Conservation (phyloP, 768 basidiomycete genomes). For the Russula compacta region DNA sequence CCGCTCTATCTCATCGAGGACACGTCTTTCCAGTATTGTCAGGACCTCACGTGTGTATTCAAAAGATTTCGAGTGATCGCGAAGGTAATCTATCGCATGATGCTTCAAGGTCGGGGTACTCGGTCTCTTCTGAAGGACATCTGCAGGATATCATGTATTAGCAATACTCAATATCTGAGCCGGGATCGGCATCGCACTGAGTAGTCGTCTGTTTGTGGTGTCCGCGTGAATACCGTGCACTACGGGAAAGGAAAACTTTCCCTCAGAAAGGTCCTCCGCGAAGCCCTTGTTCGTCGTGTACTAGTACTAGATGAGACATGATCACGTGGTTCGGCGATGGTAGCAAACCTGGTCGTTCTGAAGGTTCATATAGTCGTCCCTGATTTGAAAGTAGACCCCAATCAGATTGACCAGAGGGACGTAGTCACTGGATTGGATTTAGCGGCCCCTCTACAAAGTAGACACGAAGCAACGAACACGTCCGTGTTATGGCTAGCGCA, state of each 20-base stretch:
- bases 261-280: slow-evolving; percentile 91
- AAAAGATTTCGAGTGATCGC: slow-evolving; percentile 65
- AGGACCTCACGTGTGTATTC: slow-evolving; percentile 76
- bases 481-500: slow-evolving; percentile 54
- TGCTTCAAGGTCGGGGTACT: slow-evolving; percentile 70
- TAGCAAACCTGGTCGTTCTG: slow-evolving; percentile 67
- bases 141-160: slow-evolving; percentile 31
- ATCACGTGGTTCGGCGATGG: background rate
- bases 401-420: slow-evolving; percentile 90
- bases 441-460: background rate
- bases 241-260: slow-evolving; percentile 95
- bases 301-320: slow-evolving; percentile 30
- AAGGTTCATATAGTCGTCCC: slow-evolving; percentile 97
- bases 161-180: background rate
- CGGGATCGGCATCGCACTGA: slow-evolving; percentile 51
- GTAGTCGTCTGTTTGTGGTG: slow-evolving; percentile 63
- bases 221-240: slow-evolving; percentile 83
- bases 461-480: slow-evolving; percentile 35
- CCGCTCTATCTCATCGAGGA: slow-evolving; percentile 53
- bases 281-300: slow-evolving; percentile 81
- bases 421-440: slow-evolving; percentile 52
- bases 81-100: slow-evolving; percentile 73
- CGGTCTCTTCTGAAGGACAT: slow-evolving; percentile 79
- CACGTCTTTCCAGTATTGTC: slow-evolving; percentile 54
- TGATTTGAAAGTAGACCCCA: slow-evolving; percentile 90